Evolutionary conservation across 306 rosid species (phyloP), one percentile per base, ranked within the genome.

Genomic region (Hippophae tibetana): DNA sequence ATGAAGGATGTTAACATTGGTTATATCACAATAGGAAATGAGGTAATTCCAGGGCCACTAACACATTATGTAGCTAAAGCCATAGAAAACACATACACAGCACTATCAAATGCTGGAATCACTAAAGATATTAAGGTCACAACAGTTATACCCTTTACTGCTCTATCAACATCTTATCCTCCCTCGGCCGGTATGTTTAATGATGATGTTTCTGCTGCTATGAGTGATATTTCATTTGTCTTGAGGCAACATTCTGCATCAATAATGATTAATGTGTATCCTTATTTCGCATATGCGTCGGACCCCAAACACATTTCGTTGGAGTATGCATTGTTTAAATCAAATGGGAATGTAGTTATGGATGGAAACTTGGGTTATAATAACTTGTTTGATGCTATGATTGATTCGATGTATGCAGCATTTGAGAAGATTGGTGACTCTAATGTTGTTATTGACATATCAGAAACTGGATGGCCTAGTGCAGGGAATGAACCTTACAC

Each of bases 261-360:
- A 0, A 49, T 77, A n/a, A 9, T 77, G 76, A 5, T 73, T 47
- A 69, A 70, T 52, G 57, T 47, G 46, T 71, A 78, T 43, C 80
- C 75, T 10, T 74, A 74, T 23, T 63, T 68, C 11, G 63, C 74
- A 9, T 74, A 71, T 42, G 69, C 60, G 2, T 63, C 63, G 4
- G 58, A 68, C 42, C 62, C 74, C 5, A 5, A 44, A 9, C 58
- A 60, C 6, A 26, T 72, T 12, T 8, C 9, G 5, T 47, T 58
- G 44, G 60, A 11, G 9, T 59, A 60, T 6, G 76, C 68, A 1
- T 14, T 4, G 7, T 72, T 72, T 11, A 31, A 13, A 0, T 5
- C 50, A 7, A 10, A 9, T 0, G 5, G 13, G 0, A 5, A 13
- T 2, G 63, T 65, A 4, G 31, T 66, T 44, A 13, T 0, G 0